Percentiles rank a stretch among this genome's conserved stretches.
These are phyloP conservation scores for Heliosperma pusillum DNA, from an alignment of 148 eudicot genomes.

Conservation along the genomic window DNA sequence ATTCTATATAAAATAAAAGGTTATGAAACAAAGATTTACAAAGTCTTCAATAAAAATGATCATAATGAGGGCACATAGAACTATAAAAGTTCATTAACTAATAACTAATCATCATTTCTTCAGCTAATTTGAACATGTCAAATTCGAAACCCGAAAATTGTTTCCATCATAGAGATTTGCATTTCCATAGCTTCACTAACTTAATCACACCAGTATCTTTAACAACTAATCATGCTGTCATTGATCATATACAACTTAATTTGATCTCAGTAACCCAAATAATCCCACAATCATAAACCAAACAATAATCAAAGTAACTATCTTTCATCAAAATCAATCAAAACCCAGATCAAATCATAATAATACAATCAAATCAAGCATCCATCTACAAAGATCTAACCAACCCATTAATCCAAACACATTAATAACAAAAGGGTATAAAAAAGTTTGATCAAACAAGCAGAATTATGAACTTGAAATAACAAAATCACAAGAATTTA, in stretches of 20 bases:
- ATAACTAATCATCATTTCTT: background rate
- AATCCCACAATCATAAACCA: background rate
- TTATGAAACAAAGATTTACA: background rate
- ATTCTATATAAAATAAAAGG: background rate
- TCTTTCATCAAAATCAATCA: slow-evolving; percentile 1
- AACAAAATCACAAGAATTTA: background rate
- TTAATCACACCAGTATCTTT: background rate
- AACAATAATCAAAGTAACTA: background rate
- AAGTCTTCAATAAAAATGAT: background rate
- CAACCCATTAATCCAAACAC: slow-evolving; percentile 17
- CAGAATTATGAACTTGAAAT: background rate
- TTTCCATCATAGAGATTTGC: background rate
- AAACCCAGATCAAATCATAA: slow-evolving; percentile 13
- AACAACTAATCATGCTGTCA: slow-evolving; percentile 3
- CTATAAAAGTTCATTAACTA: too few species aligned
- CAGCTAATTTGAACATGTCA: background rate
- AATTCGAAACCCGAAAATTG: background rate
- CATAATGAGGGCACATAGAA: background rate
- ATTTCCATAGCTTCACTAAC: background rate
- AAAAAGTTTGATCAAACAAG: background rate
- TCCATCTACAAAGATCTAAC: background rate
- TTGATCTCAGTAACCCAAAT: background rate
- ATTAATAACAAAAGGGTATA: slow-evolving; percentile 14
- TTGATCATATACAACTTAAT: background rate
- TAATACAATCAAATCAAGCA: background rate